Conservation (phyloP, 1,139 yeast species). For the Suhomyces bokatorum region DNA sequence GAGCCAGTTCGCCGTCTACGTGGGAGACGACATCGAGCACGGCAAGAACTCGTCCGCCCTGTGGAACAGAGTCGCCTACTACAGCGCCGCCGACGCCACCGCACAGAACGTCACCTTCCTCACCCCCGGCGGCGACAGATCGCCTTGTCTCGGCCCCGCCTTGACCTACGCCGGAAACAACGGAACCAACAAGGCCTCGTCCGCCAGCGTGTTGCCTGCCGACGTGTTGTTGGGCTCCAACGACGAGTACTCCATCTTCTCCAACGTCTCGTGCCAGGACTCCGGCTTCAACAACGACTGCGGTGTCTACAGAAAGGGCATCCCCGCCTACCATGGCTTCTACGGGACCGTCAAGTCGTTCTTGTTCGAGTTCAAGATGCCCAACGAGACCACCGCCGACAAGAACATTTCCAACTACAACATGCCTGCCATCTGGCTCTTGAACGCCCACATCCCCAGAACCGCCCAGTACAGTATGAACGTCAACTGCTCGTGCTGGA, state of each 20-base stretch:
- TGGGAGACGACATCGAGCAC: conserved; percentile 20
- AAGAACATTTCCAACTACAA: conserved; percentile 56
- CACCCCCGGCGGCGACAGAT: conserved; percentile 77
- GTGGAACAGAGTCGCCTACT: conserved; percentile 80
- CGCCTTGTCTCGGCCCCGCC: conserved; percentile 83
- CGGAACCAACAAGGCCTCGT: conserved; percentile 65
- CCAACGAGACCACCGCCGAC: conserved; percentile 53
- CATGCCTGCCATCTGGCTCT: conserved; percentile 96
- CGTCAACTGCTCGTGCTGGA: conserved; percentile 88
- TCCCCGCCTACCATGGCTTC: conserved; percentile 92
- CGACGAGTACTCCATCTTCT: conserved; percentile 75
- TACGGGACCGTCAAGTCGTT: conserved; percentile 79
- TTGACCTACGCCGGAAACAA: conserved; percentile 76
- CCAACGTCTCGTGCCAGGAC: conserved; percentile 60
- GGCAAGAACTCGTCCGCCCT: conserved; percentile 47
- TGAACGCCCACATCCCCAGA: conserved; percentile 93
- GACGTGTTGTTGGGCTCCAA: conserved; percentile 64
- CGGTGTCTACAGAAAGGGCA: conserved; percentile 83
- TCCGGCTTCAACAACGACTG: conserved; percentile 59
- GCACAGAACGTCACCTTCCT: conserved; percentile 76
- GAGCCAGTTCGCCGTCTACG: conserved; percentile 66
- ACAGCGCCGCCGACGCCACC: conserved; percentile 46
- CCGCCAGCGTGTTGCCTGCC: conserved; percentile 62
- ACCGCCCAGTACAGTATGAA: conserved; percentile 78
- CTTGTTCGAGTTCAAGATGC: conserved; percentile 90